A percentile compares a stretch with the other conserved stretches of the same genome.
Evolutionary conservation across 1,284 basidiomycete species (phyloP).

Genomic region (Sanghuangporus sanghuang): DNA sequence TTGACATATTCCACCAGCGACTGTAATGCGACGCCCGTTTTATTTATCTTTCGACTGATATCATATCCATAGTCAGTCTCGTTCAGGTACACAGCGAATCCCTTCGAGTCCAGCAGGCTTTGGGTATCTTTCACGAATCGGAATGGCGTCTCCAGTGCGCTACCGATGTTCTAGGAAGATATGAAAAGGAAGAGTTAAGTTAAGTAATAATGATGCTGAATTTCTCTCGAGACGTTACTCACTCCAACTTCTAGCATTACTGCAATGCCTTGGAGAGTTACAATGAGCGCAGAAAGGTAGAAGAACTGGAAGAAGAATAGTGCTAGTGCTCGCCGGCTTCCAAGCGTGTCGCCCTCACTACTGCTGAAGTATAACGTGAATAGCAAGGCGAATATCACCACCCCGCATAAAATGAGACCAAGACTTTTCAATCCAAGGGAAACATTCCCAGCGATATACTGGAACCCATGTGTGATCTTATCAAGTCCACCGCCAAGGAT

Average conservation of each 20-base stretch:
- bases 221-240: background rate
- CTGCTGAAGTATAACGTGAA: constrained; percentile 11
- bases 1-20: constrained; percentile 7
- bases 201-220: background rate
- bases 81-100: constrained; percentile 8
- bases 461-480: constrained; percentile 13
- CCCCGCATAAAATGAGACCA: constrained; percentile 6
- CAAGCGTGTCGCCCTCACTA: background rate
- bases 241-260: constrained; percentile 5
- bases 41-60: constrained; percentile 5
- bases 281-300: constrained; percentile 8
- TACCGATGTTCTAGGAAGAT: constrained; percentile 12
- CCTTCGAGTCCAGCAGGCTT: background rate
- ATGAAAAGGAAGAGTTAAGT: background rate
- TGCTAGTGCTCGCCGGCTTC: background rate
- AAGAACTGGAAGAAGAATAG: constrained; percentile 13
- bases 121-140: constrained; percentile 6
- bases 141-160: constrained; percentile 14
- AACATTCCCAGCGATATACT: constrained; percentile 11
- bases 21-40: constrained; percentile 13
- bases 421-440: background rate
- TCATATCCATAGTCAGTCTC: constrained; percentile 9
- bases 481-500: constrained; percentile 13
- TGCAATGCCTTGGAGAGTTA: constrained; percentile 13
- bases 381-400: background rate